Conservation (phyloP, 208 protist genomes). For the Wallacemonas rigidus region DNA sequence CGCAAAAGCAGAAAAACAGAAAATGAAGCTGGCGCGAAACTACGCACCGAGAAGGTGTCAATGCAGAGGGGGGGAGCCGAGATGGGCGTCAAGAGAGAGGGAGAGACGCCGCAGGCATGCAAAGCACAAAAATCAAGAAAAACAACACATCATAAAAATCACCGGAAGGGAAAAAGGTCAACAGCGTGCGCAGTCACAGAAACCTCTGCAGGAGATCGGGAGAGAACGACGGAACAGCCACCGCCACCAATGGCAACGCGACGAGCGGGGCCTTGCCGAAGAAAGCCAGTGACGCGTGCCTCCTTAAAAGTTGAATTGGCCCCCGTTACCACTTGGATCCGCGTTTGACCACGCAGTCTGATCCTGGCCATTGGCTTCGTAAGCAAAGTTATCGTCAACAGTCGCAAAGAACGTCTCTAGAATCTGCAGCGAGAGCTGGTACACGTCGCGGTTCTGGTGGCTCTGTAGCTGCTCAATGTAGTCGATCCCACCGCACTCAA, state of each 20-base stretch:
- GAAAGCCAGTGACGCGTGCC: neutral
- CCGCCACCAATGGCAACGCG: no score
- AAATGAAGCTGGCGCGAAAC: neutral
- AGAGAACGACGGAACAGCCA: no score
- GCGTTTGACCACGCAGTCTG: slow-evolving; percentile 18
- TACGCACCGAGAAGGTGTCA: slow-evolving; percentile 1
- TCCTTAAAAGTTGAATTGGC: slow-evolving; percentile 39
- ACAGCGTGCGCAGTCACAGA: no score
- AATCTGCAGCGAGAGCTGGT: slow-evolving; percentile 93
- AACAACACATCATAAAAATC: neutral
- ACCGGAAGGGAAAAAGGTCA: neutral
- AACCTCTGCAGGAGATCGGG: no score
- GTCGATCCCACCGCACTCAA: slow-evolving; percentile 94
- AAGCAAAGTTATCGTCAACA: slow-evolving; percentile 40
- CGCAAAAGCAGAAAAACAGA: slow-evolving; percentile 1
- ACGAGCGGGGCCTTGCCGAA: neutral
- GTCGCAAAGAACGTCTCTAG: slow-evolving; percentile 91
- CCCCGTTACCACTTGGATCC: neutral
- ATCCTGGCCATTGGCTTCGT: slow-evolving; percentile 24
- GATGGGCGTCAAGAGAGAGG: no score
- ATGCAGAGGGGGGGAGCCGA: neutral
- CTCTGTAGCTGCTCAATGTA: slow-evolving; percentile 94
- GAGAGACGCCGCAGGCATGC: no score
- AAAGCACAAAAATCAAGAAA: neutral
- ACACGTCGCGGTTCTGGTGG: slow-evolving; percentile 95